Evolutionary conservation across 2,329 filamentous ascomycete genomes (phyloP), one percentile per base, ranked within the genome.

Genomic region (Phyllosticta paracitricarpa): DNA sequence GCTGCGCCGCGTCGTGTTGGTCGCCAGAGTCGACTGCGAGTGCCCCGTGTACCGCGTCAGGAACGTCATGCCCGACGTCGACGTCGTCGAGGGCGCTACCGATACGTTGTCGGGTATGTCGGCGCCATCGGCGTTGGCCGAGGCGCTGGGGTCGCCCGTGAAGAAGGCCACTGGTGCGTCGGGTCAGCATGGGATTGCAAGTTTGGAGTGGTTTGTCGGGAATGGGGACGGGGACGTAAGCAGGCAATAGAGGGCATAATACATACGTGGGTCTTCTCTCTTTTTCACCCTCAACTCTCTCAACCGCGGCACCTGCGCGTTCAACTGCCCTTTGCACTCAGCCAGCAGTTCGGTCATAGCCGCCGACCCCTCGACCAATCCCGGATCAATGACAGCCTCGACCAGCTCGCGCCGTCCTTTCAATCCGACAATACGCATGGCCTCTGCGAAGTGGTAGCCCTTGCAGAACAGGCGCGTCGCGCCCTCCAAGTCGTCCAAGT

Each of bases 21-120:
- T 92, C 22, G 85, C 88, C 1, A 85, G 81, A 22, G 89, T 91
- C 24, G 86, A 85, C 7, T 79, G 80, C 63, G 87, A 88, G 63
- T 89, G 88, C 6, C 40, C 40, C 0, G 91, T 96, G 76, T 97
- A 97, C 22, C 91, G 81, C 4, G 93, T 97, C 79, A 97, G 96
- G 71, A 99, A 83, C 28, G 88, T 92, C n/a, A 76, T 75, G 2
- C 89, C 88, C 53, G 85, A 84, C 0, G 93, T 97, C 63, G 85
- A 89, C 22, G 91, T 79, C 58, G 92, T 84, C 3, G 91, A 96
- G 0, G 92, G 89, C 0, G 94, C 94, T 2, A 99, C 80, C 1
- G 91, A 96, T 57, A 99, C 82, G 74, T 99, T 92, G 71, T 99
- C 94, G 0, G 93, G 94, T 1, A 96, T 81, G 66, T 96, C 89